phyloP scores from a whole-genome alignment of 768 basidiomycete species.

The Kwoniella sp. region DNA sequence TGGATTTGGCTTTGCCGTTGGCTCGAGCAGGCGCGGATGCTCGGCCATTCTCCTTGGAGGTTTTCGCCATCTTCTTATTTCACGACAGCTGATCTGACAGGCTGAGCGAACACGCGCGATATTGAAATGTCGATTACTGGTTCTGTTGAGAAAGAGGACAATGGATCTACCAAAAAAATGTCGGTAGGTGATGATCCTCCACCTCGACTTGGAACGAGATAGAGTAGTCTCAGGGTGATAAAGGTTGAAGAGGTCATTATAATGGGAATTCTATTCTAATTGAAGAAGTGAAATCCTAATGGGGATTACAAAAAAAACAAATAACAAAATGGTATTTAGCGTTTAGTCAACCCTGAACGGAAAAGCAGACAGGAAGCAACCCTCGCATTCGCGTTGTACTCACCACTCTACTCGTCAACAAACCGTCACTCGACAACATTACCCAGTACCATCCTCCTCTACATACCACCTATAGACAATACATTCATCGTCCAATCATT shows the following conservation, averaged over 20 bases:
- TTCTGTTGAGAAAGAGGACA: too few species aligned
- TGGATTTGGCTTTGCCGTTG: background rate
- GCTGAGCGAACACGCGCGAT: too few species aligned
- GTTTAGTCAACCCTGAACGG: too few species aligned
- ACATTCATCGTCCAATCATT: too few species aligned
- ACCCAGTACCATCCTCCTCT: background rate
- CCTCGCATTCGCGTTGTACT: constrained; percentile 15
- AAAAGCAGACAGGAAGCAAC: background rate
- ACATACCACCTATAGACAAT: too few species aligned
- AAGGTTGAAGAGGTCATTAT: too few species aligned
- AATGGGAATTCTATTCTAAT: background rate
- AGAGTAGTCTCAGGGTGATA: too few species aligned
- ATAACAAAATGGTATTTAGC: too few species aligned
- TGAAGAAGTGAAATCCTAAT: background rate
- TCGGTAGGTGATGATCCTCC: background rate
- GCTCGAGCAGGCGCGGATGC: background rate
- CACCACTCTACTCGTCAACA: too few species aligned
- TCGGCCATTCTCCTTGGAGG: background rate
- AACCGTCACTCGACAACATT: background rate
- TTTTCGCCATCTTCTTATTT: background rate
- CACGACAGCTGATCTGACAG: too few species aligned
- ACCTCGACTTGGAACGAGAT: background rate
- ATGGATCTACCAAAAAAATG: background rate
- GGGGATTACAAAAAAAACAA: background rate
- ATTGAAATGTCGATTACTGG: too few species aligned